These are phyloP conservation scores for Sporothrix dimorphospora DNA, from an alignment of 2,329 filamentous ascomycete genomes.

Conservation along the genomic window DNA sequence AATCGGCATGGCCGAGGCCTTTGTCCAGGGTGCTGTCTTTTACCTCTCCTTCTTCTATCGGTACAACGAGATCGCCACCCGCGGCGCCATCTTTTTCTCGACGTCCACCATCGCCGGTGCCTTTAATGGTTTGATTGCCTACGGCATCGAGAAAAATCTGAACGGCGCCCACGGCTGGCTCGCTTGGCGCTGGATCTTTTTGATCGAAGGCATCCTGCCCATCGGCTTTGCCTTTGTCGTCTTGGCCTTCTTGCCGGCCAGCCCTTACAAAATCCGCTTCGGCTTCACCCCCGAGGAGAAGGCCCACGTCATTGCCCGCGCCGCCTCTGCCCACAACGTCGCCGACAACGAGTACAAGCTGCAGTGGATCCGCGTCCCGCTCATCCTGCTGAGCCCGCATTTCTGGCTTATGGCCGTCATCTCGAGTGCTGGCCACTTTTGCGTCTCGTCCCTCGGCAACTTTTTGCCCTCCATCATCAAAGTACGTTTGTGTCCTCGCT, in stretches of 20 bases:
- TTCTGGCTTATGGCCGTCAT: slow-evolving; percentile 31
- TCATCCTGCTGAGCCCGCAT: slow-evolving; percentile 32
- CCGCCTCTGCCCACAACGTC: background rate
- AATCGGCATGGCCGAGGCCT: slow-evolving; percentile 44
- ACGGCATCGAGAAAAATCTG: slow-evolving; percentile 37
- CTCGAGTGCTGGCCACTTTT: slow-evolving; percentile 41
- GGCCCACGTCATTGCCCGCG: background rate
- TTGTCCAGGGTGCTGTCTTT: slow-evolving; percentile 41
- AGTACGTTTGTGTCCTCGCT: background rate
- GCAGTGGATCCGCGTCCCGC: background rate
- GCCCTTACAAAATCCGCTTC: slow-evolving; percentile 1
- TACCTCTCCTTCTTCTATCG: slow-evolving; percentile 45
- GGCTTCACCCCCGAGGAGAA: background rate
- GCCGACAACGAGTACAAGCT: slow-evolving; percentile 14
- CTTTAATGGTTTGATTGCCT: slow-evolving; percentile 48
- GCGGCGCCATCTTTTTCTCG: slow-evolving; percentile 46
- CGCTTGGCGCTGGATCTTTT: slow-evolving; percentile 48
- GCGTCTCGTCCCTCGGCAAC: slow-evolving; percentile 41
- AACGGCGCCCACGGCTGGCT: slow-evolving; percentile 47
- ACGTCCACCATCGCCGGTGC: slow-evolving; percentile 47
- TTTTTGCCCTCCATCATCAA: slow-evolving; percentile 44
- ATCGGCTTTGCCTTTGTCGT: slow-evolving; percentile 7
- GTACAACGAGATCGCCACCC: slow-evolving; percentile 34
- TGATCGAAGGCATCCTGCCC: slow-evolving; percentile 48
- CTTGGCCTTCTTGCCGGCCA: background rate